Percentiles rank a stretch among this genome's conserved stretches.
Evolutionary conservation across 805 yeast species (phyloP).

Genomic region (Yamadazyma paraphyllophila): DNA sequence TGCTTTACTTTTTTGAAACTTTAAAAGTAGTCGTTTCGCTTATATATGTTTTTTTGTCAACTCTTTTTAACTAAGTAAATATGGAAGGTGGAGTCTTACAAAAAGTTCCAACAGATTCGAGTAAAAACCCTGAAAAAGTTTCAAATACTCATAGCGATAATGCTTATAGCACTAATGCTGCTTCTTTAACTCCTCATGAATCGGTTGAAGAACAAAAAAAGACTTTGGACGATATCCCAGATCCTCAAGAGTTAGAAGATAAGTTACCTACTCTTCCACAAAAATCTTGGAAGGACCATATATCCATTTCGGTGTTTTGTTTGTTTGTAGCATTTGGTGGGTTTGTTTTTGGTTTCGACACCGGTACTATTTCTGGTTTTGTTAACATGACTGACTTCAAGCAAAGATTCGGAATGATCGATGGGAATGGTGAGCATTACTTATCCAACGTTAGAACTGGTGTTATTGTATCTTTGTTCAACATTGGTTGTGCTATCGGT

Average conservation of each 20-base stretch:
- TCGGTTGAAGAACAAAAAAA: not conserved
- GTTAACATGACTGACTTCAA: slow-evolving; percentile 61
- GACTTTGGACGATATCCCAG: not conserved
- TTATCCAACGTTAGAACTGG: slow-evolving; percentile 51
- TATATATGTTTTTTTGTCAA: not conserved
- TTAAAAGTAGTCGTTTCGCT: not conserved
- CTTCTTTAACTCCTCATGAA: slow-evolving; percentile 1
- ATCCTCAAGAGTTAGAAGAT: slow-evolving; percentile 7
- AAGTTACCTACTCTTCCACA: slow-evolving; percentile 19
- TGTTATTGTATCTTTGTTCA: slow-evolving; percentile 55
- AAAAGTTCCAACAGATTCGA: not conserved
- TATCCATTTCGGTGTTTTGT: slow-evolving; percentile 42
- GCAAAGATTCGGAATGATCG: slow-evolving; percentile 48
- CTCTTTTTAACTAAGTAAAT: not conserved
- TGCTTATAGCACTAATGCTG: not conserved
- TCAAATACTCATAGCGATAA: not conserved
- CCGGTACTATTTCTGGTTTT: slow-evolving; percentile 75
- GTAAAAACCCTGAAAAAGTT: not conserved
- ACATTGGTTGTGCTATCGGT: slow-evolving; percentile 73
- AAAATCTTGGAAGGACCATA: slow-evolving; percentile 32
- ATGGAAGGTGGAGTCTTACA: not conserved
- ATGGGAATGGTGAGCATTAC: slow-evolving; percentile 38
- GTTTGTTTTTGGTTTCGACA: slow-evolving; percentile 75
- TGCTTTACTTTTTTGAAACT: not conserved
- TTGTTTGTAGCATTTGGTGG: slow-evolving; percentile 72